Evolutionary conservation across 208 protist genomes (phyloP), one percentile per base, ranked within the genome.

Genomic region (Crithidia expoeki): DNA sequence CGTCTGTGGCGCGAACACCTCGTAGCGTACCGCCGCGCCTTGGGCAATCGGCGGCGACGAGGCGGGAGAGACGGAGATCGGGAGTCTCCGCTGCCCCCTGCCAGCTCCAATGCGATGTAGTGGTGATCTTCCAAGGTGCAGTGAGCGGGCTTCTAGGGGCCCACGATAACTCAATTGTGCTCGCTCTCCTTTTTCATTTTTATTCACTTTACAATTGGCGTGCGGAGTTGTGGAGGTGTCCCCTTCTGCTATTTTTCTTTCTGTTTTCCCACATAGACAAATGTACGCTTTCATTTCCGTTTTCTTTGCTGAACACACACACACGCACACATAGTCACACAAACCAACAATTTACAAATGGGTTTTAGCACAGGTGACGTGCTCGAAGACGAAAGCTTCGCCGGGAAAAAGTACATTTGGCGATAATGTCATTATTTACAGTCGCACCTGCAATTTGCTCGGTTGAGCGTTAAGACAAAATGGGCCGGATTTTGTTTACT

Each of bases 1-100:
- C 71, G 71, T 19, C 44, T 65, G 34, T 76, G 71, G 71, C 62
- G 62, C 42, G 55, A 65, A 42, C 63, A 60, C 27, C 47, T 71
- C 14, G 60, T 66, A 2, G 71, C 46, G 5, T 61, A 76, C 57
- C 63, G 63, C 38, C 62, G 56, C 32, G 56, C 64, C 28, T 11
- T 57, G 17, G 30, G n/a, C 30, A 56, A 46, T 21, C 21, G 61
- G 10, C 61, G 25, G 2, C 46, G 33, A 7, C 71, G 61, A 12
- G 14, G 25, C 9, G 28, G 4, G 4, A 56, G 28, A n/a, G 32
- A 6, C 1, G 63, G 21, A 7, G 44, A 17, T 21, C 44, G 44
- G 19, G 46, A 28, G 21, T 40, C n/a, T 5, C 33, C 23, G 46
- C 27, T 65, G 34, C 21, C 19, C 25, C 23, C 46, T 2, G 11